phyloP scores from a whole-genome alignment of 805 yeast species.

The Barnettozyma siamensis region DNA sequence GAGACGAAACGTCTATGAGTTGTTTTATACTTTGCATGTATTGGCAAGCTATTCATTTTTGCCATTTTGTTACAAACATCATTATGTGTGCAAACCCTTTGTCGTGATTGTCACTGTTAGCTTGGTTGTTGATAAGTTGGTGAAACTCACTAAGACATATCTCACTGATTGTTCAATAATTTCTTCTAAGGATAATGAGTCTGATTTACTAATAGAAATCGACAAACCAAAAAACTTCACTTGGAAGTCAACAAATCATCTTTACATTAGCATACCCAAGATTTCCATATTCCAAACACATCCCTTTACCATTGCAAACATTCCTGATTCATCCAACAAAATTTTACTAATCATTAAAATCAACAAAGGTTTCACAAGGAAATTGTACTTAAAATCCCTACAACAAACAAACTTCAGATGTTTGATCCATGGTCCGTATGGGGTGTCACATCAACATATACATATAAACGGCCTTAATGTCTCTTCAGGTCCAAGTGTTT shows the following conservation, averaged over 20 bases:
- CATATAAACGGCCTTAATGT: background rate
- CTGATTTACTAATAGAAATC: constrained; percentile 4
- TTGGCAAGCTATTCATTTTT: constrained; percentile 16
- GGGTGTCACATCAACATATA: constrained; percentile 15
- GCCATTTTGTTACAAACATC: constrained; percentile 24
- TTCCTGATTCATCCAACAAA: constrained; percentile 3
- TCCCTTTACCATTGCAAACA: constrained; percentile 26
- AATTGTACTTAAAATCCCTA: constrained; percentile 9
- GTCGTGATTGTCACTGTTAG: constrained; percentile 13
- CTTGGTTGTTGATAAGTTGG: constrained; percentile 17
- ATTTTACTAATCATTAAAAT: constrained; percentile 17
- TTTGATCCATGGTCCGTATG: constrained; percentile 26
- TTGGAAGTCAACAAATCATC: constrained; percentile 21
- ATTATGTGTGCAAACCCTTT: constrained; percentile 22
- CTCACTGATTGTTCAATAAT: background rate
- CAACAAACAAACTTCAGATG: constrained; percentile 11
- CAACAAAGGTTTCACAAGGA: constrained; percentile 20
- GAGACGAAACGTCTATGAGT: constrained; percentile 16
- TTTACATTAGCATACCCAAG: constrained; percentile 21
- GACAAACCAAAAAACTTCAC: constrained; percentile 10
- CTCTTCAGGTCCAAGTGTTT: background rate
- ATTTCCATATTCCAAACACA: constrained; percentile 20
- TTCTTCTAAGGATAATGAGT: constrained; percentile 1
- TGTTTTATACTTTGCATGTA: constrained; percentile 20
- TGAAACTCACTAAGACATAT: constrained; percentile 3